These are phyloP conservation scores for Zychaea mexicana DNA, from an alignment of 371 early-diverging fungal genomes.

Conservation along the genomic window DNA sequence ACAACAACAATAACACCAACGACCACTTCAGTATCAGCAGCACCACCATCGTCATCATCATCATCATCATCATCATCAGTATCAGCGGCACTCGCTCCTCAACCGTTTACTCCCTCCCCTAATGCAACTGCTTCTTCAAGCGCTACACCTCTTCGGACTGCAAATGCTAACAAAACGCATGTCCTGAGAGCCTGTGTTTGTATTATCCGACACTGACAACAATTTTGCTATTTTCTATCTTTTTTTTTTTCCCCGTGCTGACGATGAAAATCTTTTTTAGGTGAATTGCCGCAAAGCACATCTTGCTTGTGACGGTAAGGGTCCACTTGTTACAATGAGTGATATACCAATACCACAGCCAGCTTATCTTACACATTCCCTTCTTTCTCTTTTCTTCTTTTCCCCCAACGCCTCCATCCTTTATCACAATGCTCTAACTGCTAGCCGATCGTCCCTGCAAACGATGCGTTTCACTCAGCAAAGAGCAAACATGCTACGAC, in stretches of 20 bases:
- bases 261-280: slow-evolving; percentile 17
- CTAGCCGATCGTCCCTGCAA: slow-evolving; percentile 75
- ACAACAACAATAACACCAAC: slow-evolving; percentile 1
- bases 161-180: slow-evolving; percentile 3
- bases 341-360: no score
- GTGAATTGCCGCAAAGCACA: slow-evolving; percentile 49
- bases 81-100: neutral
- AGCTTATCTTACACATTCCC: no score
- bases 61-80: neutral
- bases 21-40: neutral
- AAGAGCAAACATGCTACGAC: slow-evolving; percentile 74
- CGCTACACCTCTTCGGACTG: neutral
- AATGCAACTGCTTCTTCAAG: neutral
- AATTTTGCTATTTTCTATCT: neutral
- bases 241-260: neutral
- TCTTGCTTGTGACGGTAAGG: slow-evolving; percentile 53
- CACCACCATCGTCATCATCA: neutral
- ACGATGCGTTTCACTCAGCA: slow-evolving; percentile 71
- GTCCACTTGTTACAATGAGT: no score
- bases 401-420: neutral
- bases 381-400: neutral
- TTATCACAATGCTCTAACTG: neutral
- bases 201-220: neutral
- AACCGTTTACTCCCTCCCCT: neutral
- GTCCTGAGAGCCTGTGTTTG: slow-evolving; percentile 10